Base-by-base conservation (phyloP, 1,284 basidiomycete genomes). In the Irpex sp. region DNA sequence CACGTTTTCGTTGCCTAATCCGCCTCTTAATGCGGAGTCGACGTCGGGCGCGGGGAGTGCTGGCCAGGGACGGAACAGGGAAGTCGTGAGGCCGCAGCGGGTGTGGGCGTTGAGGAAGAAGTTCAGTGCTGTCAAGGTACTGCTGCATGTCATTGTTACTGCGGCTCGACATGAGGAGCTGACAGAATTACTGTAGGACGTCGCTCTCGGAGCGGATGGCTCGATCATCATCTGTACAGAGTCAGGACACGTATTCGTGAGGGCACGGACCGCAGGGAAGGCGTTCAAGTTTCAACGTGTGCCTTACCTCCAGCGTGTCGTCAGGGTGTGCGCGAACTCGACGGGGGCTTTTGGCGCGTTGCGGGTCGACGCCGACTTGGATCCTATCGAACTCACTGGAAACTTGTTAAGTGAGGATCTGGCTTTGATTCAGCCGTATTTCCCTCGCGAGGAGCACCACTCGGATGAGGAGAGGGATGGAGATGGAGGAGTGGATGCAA, bases 231-330 rank as follows among this genome's bases (percentile, higher is more conserved):
- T 98, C 49, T 97, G 94, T 75, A 98, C 96, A 0, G 87, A 91
- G 66, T 95, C 95, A 1, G 96, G 96, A 0, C 95, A 98, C 68
- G 95, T 98, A 35, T 98, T 93, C 69, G 83, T 96, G 21, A 87
- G 93, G 28, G 82, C 87, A 18, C 83, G 92, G 14, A 82, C 77
- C 61, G 61, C 76, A 64, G 77, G 76, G 2, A 92, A 91, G 67
- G 75, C 86, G 2, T 87, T 88, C 76, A 93, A 92, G 76, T 98
- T 96, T 72, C 84, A 88, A 58, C 85, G 88, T 14, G 77, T 98
- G 0, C 89, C 91, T 0, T 88, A 87, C 66, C 76, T 98, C 1
- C 95, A 98, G 69, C 88, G 96, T 12, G 86, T 92, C 19, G 85
- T 91, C 57, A 82, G 84, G 48, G 97, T 99, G 4, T 89, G 87